phyloP scores from a whole-genome alignment of 345 rosid species.

The Euphorbia peplus region DNA sequence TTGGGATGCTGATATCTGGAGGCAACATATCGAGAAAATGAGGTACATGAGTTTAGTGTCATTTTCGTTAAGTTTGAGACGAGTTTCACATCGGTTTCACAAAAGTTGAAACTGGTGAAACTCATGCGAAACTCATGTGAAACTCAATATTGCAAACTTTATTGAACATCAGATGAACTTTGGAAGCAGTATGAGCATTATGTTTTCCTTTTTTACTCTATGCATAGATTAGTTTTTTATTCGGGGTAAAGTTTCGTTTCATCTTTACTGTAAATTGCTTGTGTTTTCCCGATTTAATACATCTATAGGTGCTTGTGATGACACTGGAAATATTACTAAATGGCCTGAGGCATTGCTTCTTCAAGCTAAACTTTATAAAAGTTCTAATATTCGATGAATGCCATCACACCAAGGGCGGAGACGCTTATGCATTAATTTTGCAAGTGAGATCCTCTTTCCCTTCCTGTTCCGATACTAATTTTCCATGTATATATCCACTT shows the following conservation, averaged over 20 bases:
- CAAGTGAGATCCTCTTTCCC: slow-evolving; percentile 47
- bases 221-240: too few relatives aligned
- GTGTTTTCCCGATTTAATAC: slow-evolving; percentile 5
- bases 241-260: too few relatives aligned
- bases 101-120: too few relatives aligned
- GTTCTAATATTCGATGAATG: slow-evolving; percentile 89
- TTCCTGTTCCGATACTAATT: background rate
- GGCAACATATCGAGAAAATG: slow-evolving; percentile 47
- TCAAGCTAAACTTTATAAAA: slow-evolving; percentile 57
- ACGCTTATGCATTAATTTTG: slow-evolving; percentile 80
- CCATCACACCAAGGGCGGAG: slow-evolving; percentile 71
- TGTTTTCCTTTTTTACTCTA: background rate
- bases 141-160: background rate
- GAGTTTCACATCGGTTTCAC: too few relatives aligned
- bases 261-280: too few relatives aligned
- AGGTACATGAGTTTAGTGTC: too few relatives aligned
- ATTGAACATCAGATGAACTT: background rate
- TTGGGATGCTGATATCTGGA: slow-evolving; percentile 66
- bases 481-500: background rate
- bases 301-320: slow-evolving; percentile 83
- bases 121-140: too few relatives aligned
- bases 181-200: background rate
- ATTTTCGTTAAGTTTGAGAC: too few relatives aligned
- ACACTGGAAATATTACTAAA: slow-evolving; percentile 76
- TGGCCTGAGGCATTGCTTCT: slow-evolving; percentile 64